A percentile compares a stretch with the other conserved stretches of the same genome.
phyloP scores from a whole-genome alignment of 257 asterid species.

The Solanum chilense region DNA sequence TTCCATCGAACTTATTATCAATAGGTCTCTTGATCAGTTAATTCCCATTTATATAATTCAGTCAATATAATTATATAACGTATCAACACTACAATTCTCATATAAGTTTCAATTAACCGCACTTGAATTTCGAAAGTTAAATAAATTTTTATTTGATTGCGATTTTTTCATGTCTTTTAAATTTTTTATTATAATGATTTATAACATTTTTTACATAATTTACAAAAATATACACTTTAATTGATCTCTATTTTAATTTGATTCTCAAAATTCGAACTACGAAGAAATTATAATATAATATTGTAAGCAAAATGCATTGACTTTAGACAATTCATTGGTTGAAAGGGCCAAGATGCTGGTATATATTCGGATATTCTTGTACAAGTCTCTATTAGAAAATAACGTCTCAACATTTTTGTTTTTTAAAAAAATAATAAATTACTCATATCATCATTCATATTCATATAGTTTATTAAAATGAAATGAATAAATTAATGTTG shows the following conservation, averaged over 20 bases:
- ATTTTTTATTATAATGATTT: rapidly evolving
- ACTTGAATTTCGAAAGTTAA: background rate
- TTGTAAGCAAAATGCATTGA: background rate
- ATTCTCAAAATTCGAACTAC: background rate
- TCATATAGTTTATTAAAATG: background rate
- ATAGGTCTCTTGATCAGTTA: background rate
- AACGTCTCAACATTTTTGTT: background rate
- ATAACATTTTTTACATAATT: background rate
- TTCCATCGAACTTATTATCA: background rate
- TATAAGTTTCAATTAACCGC: background rate
- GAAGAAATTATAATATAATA: background rate
- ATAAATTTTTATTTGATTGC: background rate
- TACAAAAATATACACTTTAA: background rate
- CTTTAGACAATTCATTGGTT: background rate
- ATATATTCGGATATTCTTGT: slow-evolving; percentile 4
- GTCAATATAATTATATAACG: background rate
- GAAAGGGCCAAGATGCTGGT: background rate
- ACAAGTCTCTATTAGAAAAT: background rate
- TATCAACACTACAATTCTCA: slow-evolving; percentile 11
- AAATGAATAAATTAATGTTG: background rate
- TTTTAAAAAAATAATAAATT: background rate
- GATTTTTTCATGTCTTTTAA: background rate
- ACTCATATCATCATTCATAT: background rate
- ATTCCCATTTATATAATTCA: background rate
- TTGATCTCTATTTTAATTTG: background rate